phyloP scores from a whole-genome alignment of 257 asterid species.

The Nicotiana undulata region DNA sequence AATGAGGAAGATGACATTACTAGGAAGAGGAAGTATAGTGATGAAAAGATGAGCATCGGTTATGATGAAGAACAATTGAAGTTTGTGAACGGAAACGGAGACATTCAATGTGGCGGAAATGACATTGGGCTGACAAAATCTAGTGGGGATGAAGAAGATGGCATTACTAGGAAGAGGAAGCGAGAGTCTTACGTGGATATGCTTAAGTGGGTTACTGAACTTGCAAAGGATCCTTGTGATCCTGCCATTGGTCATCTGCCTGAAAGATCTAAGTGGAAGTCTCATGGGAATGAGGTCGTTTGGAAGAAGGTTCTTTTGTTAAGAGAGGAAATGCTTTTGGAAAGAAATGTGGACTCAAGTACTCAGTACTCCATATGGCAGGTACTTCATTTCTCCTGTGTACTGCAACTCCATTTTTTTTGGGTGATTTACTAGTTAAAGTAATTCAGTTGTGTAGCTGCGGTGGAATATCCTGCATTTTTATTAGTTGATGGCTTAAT shows the following conservation, averaged over 20 bases:
- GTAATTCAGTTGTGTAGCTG: background rate
- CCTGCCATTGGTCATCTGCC: slow-evolving; percentile 45
- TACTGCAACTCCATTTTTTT: background rate
- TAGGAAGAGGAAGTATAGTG: background rate
- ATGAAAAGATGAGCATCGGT: background rate
- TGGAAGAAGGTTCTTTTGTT: slow-evolving; percentile 70
- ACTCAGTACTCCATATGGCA: slow-evolving; percentile 38
- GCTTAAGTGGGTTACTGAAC: slow-evolving; percentile 54
- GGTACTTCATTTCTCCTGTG: slow-evolving; percentile 20
- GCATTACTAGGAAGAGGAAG: slow-evolving; percentile 45
- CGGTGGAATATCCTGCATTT: background rate
- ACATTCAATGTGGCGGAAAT: slow-evolving; percentile 11
- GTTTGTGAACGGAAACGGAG: background rate
- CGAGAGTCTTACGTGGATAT: slow-evolving; percentile 24
- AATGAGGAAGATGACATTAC: slow-evolving; percentile 12
- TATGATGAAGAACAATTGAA: background rate
- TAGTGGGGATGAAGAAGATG: slow-evolving; percentile 14
- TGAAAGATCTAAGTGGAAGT: slow-evolving; percentile 60
- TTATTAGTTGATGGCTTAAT: background rate
- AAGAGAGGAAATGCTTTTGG: slow-evolving; percentile 49
- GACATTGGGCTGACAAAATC: background rate
- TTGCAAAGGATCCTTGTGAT: slow-evolving; percentile 64
- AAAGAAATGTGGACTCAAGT: slow-evolving; percentile 34
- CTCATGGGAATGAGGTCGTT: slow-evolving; percentile 34
- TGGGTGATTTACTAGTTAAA: background rate